Evolutionary conservation across 805 yeast species (phyloP).

Genomic region (Candida ficus): DNA sequence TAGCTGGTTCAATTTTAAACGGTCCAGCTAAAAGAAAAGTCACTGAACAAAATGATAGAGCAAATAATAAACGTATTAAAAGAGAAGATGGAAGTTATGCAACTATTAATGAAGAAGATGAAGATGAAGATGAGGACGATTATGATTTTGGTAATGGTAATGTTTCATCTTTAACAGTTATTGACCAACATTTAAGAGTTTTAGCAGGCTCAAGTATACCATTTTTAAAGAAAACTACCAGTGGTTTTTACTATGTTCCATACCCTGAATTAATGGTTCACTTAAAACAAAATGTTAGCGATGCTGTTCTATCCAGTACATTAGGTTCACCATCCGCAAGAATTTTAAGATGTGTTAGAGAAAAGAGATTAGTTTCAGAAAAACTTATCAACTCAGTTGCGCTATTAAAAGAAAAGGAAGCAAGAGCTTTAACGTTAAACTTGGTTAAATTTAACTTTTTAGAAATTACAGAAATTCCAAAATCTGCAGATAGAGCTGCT

Average conservation of each 20-base stretch:
- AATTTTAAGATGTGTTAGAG: constrained; percentile 70
- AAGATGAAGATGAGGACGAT: constrained; percentile 23
- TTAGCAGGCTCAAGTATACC: constrained; percentile 51
- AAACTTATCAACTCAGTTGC: constrained; percentile 73
- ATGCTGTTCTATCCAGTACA: constrained; percentile 52
- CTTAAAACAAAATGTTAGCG: constrained; percentile 46
- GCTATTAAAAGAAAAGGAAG: constrained; percentile 69
- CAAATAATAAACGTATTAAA: constrained; percentile 34
- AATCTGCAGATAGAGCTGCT: constrained; percentile 88
- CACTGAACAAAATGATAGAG: constrained; percentile 13
- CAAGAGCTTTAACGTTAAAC: constrained; percentile 64
- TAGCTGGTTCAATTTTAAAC: constrained; percentile 41
- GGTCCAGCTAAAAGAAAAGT: constrained; percentile 32
- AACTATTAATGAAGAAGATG: constrained; percentile 18
- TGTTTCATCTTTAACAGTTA: constrained; percentile 16
- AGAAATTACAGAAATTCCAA: constrained; percentile 91
- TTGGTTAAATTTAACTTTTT: constrained; percentile 65
- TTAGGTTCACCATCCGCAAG: constrained; percentile 67
- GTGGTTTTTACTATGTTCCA: constrained; percentile 59
- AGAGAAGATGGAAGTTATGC: constrained; percentile 31
- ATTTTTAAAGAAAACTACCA: constrained; percentile 55
- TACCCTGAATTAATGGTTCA: constrained; percentile 43
- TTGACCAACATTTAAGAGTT: constrained; percentile 66
- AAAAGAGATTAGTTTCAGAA: constrained; percentile 73
- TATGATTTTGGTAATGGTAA: constrained; percentile 27